Evolutionary conservation across 495 filamentous ascomycete genomes (phyloP).

Genomic region (Coniosporium apollinis): DNA sequence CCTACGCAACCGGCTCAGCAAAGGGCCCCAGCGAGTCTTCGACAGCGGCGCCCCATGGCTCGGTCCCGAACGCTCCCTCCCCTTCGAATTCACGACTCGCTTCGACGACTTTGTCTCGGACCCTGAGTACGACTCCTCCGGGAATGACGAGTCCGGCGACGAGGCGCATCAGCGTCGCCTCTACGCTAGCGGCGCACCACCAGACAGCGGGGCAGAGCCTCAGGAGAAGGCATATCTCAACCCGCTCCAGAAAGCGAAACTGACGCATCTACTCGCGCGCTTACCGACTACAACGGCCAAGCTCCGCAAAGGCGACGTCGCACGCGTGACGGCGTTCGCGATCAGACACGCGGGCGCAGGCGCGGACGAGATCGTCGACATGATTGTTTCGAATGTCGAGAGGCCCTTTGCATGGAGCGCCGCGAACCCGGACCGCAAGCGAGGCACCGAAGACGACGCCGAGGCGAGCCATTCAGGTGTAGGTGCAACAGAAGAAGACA

Average conservation of each 20-base stretch:
- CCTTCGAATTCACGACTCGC: constrained; percentile 57
- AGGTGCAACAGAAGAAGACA: constrained; percentile 29
- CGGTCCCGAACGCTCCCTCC: constrained; percentile 44
- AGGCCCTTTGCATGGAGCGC: constrained; percentile 45
- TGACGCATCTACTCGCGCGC: constrained; percentile 62
- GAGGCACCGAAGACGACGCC: constrained; percentile 20
- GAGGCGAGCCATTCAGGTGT: constrained; percentile 25
- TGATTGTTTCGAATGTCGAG: constrained; percentile 68
- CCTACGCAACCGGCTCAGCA: constrained; percentile 10
- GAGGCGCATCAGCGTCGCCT: constrained; percentile 44
- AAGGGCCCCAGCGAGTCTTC: too few relatives aligned
- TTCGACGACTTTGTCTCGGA: constrained; percentile 67
- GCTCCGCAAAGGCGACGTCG: constrained; percentile 72
- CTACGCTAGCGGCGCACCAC: constrained; percentile 29
- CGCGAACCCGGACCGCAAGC: constrained; percentile 36
- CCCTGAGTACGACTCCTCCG: constrained; percentile 70
- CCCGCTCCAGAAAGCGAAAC: constrained; percentile 67
- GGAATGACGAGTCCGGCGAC: constrained; percentile 70
- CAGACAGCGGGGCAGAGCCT: constrained; percentile 29
- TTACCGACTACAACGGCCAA: constrained; percentile 60
- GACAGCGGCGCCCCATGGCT: constrained; percentile 56
- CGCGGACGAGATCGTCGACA: constrained; percentile 76
- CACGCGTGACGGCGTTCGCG: constrained; percentile 73
- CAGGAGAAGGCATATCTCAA: constrained; percentile 61
- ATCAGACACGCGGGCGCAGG: constrained; percentile 67